Conservation (phyloP, 129 eudicot species). For the Escallonia herrerae region DNA sequence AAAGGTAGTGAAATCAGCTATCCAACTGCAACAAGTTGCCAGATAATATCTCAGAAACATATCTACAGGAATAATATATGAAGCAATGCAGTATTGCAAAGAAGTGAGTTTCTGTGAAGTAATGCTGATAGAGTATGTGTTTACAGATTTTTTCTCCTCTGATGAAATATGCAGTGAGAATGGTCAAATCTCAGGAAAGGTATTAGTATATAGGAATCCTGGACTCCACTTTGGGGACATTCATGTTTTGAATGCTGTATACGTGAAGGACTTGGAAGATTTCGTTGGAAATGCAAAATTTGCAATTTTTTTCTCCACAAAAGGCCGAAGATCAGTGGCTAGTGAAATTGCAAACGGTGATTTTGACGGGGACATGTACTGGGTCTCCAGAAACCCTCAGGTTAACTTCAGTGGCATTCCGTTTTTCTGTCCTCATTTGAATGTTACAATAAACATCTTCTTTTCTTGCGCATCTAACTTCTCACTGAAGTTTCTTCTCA, state of each 20-base stretch:
- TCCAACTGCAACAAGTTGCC: too few relatives aligned
- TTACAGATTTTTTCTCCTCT: background rate
- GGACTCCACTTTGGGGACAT: conserved; percentile 80
- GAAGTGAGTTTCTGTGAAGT: background rate
- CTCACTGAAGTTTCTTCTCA: too few relatives aligned
- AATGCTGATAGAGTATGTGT: background rate
- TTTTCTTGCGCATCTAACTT: too few relatives aligned
- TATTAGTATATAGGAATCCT: conserved; percentile 68
- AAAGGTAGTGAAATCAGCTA: too few relatives aligned
- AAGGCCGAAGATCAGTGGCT: conserved; percentile 58
- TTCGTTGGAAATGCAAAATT: conserved; percentile 55
- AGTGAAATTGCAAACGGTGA: conserved; percentile 76
- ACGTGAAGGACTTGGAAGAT: conserved; percentile 42
- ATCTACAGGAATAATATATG: too few relatives aligned
- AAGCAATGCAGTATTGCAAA: background rate
- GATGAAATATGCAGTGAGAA: conserved; percentile 37
- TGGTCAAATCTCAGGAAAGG: conserved; percentile 66
- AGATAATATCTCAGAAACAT: too few relatives aligned
- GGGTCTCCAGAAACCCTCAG: conserved; percentile 62
- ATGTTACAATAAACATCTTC: too few relatives aligned
- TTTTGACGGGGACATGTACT: conserved; percentile 77
- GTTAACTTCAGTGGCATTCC: conserved; percentile 13
- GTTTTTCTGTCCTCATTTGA: too few relatives aligned
- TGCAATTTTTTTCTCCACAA: conserved; percentile 67
- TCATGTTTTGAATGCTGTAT: conserved; percentile 47